Evolutionary conservation across 2,329 filamentous ascomycete species (phyloP).

Genomic region (Rugonectria rugulosa): DNA sequence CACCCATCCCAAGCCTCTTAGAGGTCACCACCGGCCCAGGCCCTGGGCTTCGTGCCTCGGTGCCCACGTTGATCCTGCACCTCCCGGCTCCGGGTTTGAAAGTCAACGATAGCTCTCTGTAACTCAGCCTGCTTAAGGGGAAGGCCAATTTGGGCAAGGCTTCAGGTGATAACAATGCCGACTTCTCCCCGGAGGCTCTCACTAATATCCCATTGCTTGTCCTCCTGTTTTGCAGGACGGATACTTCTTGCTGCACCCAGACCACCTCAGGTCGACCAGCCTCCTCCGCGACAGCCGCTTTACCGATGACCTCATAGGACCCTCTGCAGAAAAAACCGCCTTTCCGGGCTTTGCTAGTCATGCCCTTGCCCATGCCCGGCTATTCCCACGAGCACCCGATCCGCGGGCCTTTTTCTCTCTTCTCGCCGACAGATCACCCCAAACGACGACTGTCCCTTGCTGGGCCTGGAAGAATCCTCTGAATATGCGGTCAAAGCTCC

Average conservation of each 20-base stretch:
- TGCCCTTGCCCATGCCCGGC: constrained; percentile 13
- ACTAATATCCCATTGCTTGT: background rate
- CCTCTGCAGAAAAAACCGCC: constrained; percentile 6
- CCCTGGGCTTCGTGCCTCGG: background rate
- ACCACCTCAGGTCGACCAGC: constrained; percentile 10
- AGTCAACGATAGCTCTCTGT: constrained; percentile 23
- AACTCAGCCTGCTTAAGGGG: constrained; percentile 11
- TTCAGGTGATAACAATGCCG: constrained; percentile 31
- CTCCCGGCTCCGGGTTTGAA: constrained; percentile 16
- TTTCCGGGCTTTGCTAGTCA: constrained; percentile 5
- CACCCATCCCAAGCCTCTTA: constrained; percentile 8
- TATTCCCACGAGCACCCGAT: constrained; percentile 24
- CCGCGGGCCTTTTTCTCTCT: constrained; percentile 17
- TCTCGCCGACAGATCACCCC: constrained; percentile 1
- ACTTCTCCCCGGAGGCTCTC: constrained; percentile 30
- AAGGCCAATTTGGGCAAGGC: constrained; percentile 23
- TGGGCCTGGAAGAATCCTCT: background rate
- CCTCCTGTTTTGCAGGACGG: constrained; percentile 18
- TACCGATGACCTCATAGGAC: constrained; percentile 36
- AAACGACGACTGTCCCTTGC: background rate
- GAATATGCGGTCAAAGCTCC: constrained; percentile 5
- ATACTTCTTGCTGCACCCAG: too few species aligned
- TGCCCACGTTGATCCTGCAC: constrained; percentile 5
- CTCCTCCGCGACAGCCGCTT: constrained; percentile 32
- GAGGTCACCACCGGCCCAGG: constrained; percentile 6